Evolutionary conservation across 2,329 filamentous ascomycete species (phyloP).

Genomic region (Xenoacremonium recifei): DNA sequence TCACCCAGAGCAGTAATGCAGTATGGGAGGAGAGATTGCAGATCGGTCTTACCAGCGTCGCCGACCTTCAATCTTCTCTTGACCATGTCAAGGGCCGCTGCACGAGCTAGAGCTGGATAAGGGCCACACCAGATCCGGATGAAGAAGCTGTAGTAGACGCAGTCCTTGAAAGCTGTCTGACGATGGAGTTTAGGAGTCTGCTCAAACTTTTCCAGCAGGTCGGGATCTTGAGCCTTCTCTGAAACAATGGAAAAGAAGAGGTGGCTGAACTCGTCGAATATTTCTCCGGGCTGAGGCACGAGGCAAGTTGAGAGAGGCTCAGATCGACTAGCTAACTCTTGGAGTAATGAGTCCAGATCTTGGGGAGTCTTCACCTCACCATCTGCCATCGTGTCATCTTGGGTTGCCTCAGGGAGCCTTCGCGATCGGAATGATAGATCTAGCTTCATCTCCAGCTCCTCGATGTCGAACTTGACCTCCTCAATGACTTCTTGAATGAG

Average conservation of each 20-base stretch:
- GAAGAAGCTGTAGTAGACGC: slow-evolving; percentile 74
- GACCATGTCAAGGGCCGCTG: slow-evolving; percentile 66
- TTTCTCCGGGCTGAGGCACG: slow-evolving; percentile 44
- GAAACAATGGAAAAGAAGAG: slow-evolving; percentile 56
- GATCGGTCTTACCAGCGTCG: slow-evolving; percentile 55
- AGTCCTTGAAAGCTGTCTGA: slow-evolving; percentile 53
- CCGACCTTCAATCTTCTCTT: slow-evolving; percentile 54
- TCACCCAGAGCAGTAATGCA: slow-evolving; percentile 73
- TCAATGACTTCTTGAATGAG: slow-evolving; percentile 67
- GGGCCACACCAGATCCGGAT: slow-evolving; percentile 71
- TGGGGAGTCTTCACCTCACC: slow-evolving; percentile 28
- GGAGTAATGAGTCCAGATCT: slow-evolving; percentile 39
- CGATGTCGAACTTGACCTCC: slow-evolving; percentile 68
- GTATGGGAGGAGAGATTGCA: slow-evolving; percentile 84
- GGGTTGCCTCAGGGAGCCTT: slow-evolving; percentile 46
- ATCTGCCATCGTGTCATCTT: slow-evolving; percentile 43
- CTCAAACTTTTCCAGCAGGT: slow-evolving; percentile 51
- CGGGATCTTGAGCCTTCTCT: slow-evolving; percentile 37
- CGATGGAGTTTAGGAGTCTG: slow-evolving; percentile 53
- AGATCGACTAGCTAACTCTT: slow-evolving; percentile 36
- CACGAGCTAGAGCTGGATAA: slow-evolving; percentile 66
- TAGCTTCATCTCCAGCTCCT: slow-evolving; percentile 72
- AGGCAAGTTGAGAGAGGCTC: slow-evolving; percentile 51
- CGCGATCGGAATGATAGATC: slow-evolving; percentile 65
- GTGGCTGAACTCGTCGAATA: slow-evolving; percentile 59